Evolutionary conservation across 495 filamentous ascomycete genomes (phyloP), one percentile per base, ranked within the genome.

Genomic region (Bacidia gigantensis): DNA sequence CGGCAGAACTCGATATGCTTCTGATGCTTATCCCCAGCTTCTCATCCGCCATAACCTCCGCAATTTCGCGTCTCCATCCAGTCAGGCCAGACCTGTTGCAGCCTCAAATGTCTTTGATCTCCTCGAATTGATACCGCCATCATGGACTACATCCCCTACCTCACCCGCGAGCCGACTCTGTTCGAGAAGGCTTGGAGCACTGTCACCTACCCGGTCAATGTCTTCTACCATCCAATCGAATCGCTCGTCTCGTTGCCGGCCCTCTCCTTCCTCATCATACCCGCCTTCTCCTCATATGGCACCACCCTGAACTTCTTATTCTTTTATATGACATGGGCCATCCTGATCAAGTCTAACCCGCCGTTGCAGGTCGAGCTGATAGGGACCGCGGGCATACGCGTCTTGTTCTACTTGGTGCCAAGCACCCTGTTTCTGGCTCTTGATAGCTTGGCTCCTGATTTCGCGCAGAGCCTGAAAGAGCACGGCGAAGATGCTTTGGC

Each of bases 291-390:
- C 5, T 69, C 56, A 10, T 89, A 82, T 67, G 81, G 80, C 43
- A 89, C 87, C 2, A 86, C 78, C 11, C 69, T 95, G 52, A 95
- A 94, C 62, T 61, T 94, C 17, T 63, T 94, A 45, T 90, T 94
- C 69, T 95, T 96, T 69, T 90, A 87, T 64, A 78, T 80, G 62
- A 90, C 86, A 63, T 95, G 89, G 89, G 78, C 79, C 7, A 90
- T 87, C 0, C 74, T 96, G 10, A 77, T 92, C 2, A 69, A 88
- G 17, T 84, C 82, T 29, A 84, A 93, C 57, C 67, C 80, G 0
- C 81, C 86, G 0, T 69, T 92, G 29, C 78, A 79, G 51, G 78
- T 96, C 54, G 87, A 95, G 64, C 57, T 94, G 2, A 63, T 83
- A 26, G 84, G 80, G 26, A 84, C 80, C 1, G 57, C 83, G 9